These are phyloP conservation scores for Mallotus repandus DNA, from an alignment of 441 rosid species.

Conservation along the genomic window DNA sequence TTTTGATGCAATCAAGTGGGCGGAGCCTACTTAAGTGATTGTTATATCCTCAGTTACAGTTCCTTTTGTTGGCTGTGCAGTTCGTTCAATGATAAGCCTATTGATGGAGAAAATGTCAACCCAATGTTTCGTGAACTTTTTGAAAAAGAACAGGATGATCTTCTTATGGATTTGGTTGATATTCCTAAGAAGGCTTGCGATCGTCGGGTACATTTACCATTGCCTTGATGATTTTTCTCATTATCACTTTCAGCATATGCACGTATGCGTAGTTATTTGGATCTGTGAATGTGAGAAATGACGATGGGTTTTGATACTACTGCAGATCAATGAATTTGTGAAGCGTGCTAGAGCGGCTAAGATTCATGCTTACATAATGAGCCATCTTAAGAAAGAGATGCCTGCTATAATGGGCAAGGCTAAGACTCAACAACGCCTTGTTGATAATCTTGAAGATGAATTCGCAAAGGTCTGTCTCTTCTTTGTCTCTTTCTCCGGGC, in stretches of 20 bases:
- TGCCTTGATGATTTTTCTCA: not conserved
- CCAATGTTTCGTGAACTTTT: conserved; percentile 69
- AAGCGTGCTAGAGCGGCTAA: conserved; percentile 92
- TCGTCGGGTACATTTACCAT: conserved; percentile 34
- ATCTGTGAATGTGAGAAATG: not conserved
- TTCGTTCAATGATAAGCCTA: conserved; percentile 82
- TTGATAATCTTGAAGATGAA: conserved; percentile 70
- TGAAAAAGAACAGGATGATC: conserved; percentile 84
- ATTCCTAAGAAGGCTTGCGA: conserved; percentile 94
- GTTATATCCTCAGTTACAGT: too few relatives aligned
- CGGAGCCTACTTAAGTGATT: not conserved
- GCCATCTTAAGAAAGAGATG: conserved; percentile 89
- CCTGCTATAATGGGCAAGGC: conserved; percentile 88
- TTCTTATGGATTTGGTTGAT: conserved; percentile 76
- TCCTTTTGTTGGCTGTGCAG: conserved; percentile 40
- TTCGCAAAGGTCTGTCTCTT: conserved; percentile 49
- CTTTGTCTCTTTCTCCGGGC: too few relatives aligned
- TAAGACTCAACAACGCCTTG: conserved; percentile 75
- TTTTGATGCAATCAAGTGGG: not conserved
- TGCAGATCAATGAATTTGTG: conserved; percentile 84
- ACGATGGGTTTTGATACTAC: not conserved
- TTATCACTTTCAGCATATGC: not conserved
- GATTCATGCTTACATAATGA: conserved; percentile 82
- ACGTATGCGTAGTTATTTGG: too few relatives aligned
- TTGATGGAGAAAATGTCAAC: conserved; percentile 57